Base-by-base conservation (phyloP, 805 yeast species). In the Torulaspora delbrueckii region DNA sequence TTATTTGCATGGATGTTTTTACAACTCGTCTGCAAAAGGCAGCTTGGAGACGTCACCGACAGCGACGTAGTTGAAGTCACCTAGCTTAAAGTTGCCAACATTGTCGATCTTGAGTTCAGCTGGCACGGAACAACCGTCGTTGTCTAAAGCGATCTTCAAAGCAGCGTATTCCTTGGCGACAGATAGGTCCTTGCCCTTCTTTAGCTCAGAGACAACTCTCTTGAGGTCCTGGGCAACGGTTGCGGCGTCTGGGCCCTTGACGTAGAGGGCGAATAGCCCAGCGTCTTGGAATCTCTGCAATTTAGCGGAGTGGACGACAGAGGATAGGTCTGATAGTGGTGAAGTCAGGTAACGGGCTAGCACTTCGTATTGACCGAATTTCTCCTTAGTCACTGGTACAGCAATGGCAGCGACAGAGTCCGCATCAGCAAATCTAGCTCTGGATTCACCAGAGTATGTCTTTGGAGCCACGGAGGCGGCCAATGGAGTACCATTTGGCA, bases 11-110 rank as follows among this genome's bases (percentile, higher is more conserved):
- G 44, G 34, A 9, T 37, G 16, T 27, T 7, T 27, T 26, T 84
- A 86, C 71, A 91, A 82, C 74, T 93, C 96, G 69, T 85, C 89
- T 60, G 84, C 83, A 69, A 75, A 85, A 62, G 99, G 97, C 72
- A 91, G 80, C 55, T 79, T 81, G 64, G 81, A 83, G 51, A 84
- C 80, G 69, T 88, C 84, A 71, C 98, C 99, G 52, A 87, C 82
- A 53, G 93, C 96, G 55, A 84, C 93, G 63, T 85, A 82, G 74
- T 83, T 88, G 74, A 82, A 82, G 62, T 80, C 80, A 54, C 75
- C 76, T 50, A 84, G 59, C 62, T 77, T 73, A 66, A 64, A 73
- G 49, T 61, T 55, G 51, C 71, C 68, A 43, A 69, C 74, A 19
- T 67, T 54, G 27, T 68, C 60, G 45, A 72, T 66, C 43, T 70